Evolutionary conservation across 2,329 filamentous ascomycete genomes (phyloP).

Genomic region (Cercospora nicotianae): DNA sequence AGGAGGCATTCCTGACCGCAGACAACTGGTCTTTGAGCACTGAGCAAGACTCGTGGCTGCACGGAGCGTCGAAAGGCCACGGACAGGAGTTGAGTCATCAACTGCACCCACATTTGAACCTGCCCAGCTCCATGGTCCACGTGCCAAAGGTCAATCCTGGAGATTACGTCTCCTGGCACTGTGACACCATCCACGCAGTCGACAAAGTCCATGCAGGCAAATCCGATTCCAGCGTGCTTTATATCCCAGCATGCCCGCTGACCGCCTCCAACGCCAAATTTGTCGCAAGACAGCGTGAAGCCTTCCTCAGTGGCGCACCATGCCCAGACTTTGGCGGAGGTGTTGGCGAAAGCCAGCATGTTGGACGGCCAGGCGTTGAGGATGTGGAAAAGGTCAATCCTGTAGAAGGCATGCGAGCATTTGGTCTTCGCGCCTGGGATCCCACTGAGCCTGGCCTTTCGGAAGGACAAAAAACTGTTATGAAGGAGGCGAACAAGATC

Average conservation of each 20-base stretch:
- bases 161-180: constrained; percentile 78
- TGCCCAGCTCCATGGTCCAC: constrained; percentile 69
- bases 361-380: constrained; percentile 43
- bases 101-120: constrained; percentile 69
- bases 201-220: constrained; percentile 73
- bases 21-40: constrained; percentile 62
- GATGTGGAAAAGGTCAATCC: constrained; percentile 42
- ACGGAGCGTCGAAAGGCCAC: constrained; percentile 67
- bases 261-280: constrained; percentile 74
- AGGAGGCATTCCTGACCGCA: constrained; percentile 50
- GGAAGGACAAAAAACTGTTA: constrained; percentile 52
- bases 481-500: constrained; percentile 56
- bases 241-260: constrained; percentile 83
- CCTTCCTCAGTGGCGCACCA: constrained; percentile 62
- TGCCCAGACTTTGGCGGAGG: constrained; percentile 57
- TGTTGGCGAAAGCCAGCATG: constrained; percentile 59
- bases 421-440: constrained; percentile 57
- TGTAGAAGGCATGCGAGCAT: constrained; percentile 54
- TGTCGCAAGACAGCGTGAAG: constrained; percentile 67
- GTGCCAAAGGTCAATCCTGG: constrained; percentile 68
- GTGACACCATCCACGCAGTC: constrained; percentile 72
- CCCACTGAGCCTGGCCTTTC: constrained; percentile 49
- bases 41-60: constrained; percentile 60
- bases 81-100: constrained; percentile 66
- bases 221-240: constrained; percentile 77